Percentiles rank a stretch among this genome's conserved stretches.
Evolutionary conservation across 2,329 filamentous ascomycete species (phyloP).

Genomic region (Curvularia sp.): DNA sequence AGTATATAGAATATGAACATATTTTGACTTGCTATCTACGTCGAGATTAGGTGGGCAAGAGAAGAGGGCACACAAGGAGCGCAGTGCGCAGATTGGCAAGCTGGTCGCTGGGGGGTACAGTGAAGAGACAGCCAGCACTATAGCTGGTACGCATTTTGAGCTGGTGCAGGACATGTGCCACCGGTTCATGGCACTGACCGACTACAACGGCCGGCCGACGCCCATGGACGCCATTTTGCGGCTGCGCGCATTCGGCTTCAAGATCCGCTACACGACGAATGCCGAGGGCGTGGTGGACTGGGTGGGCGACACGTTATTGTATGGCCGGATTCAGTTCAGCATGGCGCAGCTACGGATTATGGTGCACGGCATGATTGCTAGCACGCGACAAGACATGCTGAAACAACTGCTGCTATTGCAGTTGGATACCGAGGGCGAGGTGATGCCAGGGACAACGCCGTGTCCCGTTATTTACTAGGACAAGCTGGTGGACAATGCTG

Average conservation of each 20-base stretch:
- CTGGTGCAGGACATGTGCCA: slow-evolving; percentile 9
- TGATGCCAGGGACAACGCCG: background rate
- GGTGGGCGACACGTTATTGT: background rate
- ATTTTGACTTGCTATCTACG: too few species aligned
- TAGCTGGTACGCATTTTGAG: slow-evolving; percentile 6
- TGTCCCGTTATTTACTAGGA: background rate
- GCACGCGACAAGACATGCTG: background rate
- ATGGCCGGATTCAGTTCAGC: background rate
- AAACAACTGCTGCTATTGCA: background rate
- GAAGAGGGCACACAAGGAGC: too few species aligned
- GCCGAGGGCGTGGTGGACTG: background rate
- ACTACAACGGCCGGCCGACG: background rate
- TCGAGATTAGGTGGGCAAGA: too few species aligned
- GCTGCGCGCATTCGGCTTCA: slow-evolving; percentile 20
- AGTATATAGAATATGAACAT: too few species aligned
- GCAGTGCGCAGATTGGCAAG: background rate
- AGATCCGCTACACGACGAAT: slow-evolving; percentile 23
- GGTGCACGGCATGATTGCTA: background rate
- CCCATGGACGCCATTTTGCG: slow-evolving; percentile 14
- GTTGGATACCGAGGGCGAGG: background rate
- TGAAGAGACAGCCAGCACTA: background rate
- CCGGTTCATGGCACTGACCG: slow-evolving; percentile 11
- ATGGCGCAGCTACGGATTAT: background rate
- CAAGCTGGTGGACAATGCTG: background rate
- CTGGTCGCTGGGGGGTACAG: background rate